phyloP scores from a whole-genome alignment of 805 yeast species.

The Ogataea minuta region DNA sequence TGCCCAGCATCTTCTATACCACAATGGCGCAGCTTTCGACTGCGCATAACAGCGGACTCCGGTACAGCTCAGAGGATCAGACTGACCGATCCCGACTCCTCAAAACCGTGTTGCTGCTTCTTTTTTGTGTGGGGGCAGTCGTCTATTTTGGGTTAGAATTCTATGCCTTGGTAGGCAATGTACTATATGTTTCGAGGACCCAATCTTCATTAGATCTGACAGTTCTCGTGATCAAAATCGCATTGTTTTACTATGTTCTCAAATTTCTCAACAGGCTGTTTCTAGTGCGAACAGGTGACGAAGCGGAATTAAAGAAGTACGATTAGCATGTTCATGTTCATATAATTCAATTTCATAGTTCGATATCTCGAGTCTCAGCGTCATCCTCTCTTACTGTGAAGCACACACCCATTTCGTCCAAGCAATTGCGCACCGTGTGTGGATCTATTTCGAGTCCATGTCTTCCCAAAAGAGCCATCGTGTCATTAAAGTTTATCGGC shows the following conservation, averaged over 20 bases:
- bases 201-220: slow-evolving; percentile 15
- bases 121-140: slow-evolving; percentile 8
- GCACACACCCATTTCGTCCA: slow-evolving; percentile 32
- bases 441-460: slow-evolving; percentile 23
- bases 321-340: slow-evolving; percentile 12
- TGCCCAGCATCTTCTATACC: not conserved
- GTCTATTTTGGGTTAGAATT: slow-evolving; percentile 15
- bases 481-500: slow-evolving; percentile 26
- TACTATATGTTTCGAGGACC: slow-evolving; percentile 7
- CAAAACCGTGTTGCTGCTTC: slow-evolving; percentile 22
- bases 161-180: slow-evolving; percentile 14
- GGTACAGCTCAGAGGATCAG: slow-evolving; percentile 8
- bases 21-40: slow-evolving; percentile 5
- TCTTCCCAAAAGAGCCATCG: slow-evolving; percentile 16
- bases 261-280: slow-evolving; percentile 23
- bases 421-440: slow-evolving; percentile 21
- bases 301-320: slow-evolving; percentile 30
- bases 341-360: slow-evolving; percentile 1
- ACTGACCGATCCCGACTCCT: slow-evolving; percentile 13
- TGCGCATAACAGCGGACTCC: slow-evolving; percentile 6
- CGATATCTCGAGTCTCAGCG: not conserved
- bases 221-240: slow-evolving; percentile 18
- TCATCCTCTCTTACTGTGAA: slow-evolving; percentile 19
- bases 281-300: slow-evolving; percentile 25
- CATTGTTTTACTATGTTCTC: slow-evolving; percentile 17